Conservation (phyloP, 202 grass and related monocot genomes). For the Carex sylvatica region DNA sequence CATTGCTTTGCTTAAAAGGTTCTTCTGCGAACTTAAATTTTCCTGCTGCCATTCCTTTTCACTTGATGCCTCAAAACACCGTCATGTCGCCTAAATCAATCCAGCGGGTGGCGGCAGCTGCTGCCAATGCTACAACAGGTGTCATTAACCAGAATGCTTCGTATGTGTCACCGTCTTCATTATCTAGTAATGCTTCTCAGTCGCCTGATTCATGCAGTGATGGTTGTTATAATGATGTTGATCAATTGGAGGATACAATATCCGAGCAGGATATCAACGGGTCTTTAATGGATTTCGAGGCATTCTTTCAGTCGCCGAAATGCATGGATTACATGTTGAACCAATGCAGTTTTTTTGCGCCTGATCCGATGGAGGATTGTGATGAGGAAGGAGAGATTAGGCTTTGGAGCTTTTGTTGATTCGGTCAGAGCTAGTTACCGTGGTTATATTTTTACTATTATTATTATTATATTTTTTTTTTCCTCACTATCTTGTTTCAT, state of each 20-base stretch:
- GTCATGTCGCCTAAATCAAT: constrained; percentile 92
- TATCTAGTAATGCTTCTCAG: constrained; percentile 17
- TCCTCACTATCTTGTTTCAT: neutral
- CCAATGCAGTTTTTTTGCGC: constrained; percentile 67
- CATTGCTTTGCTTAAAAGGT: constrained; percentile 86
- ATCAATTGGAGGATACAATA: neutral
- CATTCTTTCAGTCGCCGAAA: constrained; percentile 93
- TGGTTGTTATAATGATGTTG: constrained; percentile 15
- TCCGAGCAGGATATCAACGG: constrained; percentile 31
- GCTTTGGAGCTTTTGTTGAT: constrained; percentile 87
- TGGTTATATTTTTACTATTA: constrained; percentile 26
- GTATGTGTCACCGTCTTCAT: neutral
- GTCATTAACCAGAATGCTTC: neutral
- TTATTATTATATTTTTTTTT: constrained; percentile 23
- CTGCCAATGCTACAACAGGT: constrained; percentile 41
- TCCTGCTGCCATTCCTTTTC: constrained; percentile 60
- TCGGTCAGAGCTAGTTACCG: constrained; percentile 22
- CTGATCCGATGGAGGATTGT: constrained; percentile 35
- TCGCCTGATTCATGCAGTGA: constrained; percentile 21
- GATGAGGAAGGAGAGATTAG: constrained; percentile 68
- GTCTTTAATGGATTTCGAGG: constrained; percentile 61
- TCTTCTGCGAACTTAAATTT: constrained; percentile 82
- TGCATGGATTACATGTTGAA: constrained; percentile 93
- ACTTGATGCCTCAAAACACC: constrained; percentile 40
- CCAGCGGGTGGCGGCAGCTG: constrained; percentile 73